phyloP scores from a whole-genome alignment of 495 filamentous ascomycete genomes.

The Tuber aestivum region DNA sequence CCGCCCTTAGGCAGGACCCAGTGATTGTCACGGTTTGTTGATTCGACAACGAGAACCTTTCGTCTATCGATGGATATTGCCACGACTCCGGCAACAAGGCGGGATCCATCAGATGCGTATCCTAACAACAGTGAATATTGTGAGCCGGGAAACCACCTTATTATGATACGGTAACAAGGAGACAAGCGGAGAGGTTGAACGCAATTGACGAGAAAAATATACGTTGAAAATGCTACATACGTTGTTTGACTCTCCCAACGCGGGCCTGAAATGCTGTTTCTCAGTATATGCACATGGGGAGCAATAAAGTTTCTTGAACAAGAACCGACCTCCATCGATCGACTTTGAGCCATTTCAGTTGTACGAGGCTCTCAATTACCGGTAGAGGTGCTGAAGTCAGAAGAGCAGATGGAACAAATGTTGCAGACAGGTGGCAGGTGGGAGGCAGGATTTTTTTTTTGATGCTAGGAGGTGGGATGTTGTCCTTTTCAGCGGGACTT shows the following conservation, averaged over 20 bases:
- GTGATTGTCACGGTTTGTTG: constrained; percentile 68
- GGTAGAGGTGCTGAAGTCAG: constrained; percentile 12
- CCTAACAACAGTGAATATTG: constrained; percentile 51
- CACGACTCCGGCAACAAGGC: constrained; percentile 91
- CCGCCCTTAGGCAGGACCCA: constrained; percentile 98
- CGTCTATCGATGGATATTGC: constrained; percentile 69
- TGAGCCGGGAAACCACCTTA: constrained; percentile 20
- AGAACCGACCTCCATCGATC: constrained; percentile 52
- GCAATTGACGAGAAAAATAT: constrained; percentile 17
- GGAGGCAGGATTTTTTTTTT: not conserved
- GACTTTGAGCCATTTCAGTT: constrained; percentile 55
- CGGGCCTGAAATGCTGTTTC: constrained; percentile 53
- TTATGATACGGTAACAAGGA: constrained; percentile 6
- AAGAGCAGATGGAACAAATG: not conserved
- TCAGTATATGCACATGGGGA: constrained; percentile 39
- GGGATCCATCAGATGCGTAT: constrained; percentile 85
- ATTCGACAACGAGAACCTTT: constrained; percentile 87
- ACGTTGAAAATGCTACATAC: constrained; percentile 53
- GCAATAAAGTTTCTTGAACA: constrained; percentile 35
- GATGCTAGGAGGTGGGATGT: not conserved
- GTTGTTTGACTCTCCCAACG: constrained; percentile 67
- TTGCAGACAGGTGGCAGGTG: not conserved
- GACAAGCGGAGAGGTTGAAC: not conserved
- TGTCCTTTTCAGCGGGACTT: not conserved
- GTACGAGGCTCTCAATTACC: constrained; percentile 19